Conservation (phyloP, 2,329 filamentous ascomycete genomes). For the Grosmannia huntii region DNA sequence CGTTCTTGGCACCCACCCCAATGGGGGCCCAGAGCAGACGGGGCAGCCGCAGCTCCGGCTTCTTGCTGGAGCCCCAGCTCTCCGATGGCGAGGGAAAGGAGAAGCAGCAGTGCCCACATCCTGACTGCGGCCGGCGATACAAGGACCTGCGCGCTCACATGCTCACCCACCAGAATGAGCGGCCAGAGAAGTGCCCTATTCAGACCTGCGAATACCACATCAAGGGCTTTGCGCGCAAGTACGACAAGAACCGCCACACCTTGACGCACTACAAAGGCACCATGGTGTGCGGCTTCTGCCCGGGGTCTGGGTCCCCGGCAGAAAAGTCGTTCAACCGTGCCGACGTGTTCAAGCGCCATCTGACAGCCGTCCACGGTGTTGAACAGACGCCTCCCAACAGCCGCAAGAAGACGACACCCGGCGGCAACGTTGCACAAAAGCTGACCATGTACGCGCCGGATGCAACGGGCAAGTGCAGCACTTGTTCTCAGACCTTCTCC, state of each 20-base stretch:
- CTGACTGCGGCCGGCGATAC: slow-evolving; percentile 74
- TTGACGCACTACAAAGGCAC: slow-evolving; percentile 94
- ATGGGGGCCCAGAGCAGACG: slow-evolving; percentile 37
- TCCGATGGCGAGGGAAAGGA: slow-evolving; percentile 52
- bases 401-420: slow-evolving; percentile 51
- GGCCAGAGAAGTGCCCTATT: slow-evolving; percentile 90
- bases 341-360: slow-evolving; percentile 88
- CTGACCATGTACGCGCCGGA: slow-evolving; percentile 60
- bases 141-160: slow-evolving; percentile 90
- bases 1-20: slow-evolving; percentile 34
- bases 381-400: slow-evolving; percentile 90
- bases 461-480: slow-evolving; percentile 88
- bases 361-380: slow-evolving; percentile 82
- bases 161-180: slow-evolving; percentile 82
- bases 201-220: slow-evolving; percentile 80
- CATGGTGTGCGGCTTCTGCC: slow-evolving; percentile 94
- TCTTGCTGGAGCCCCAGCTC: slow-evolving; percentile 44
- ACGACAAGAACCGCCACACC: slow-evolving; percentile 92
- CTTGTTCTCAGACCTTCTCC: slow-evolving; percentile 78
- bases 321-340: slow-evolving; percentile 95
- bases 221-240: slow-evolving; percentile 90
- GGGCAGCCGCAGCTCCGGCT: slow-evolving; percentile 52
- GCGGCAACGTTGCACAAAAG: slow-evolving; percentile 41
- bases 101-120: slow-evolving; percentile 62
- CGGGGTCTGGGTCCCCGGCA: slow-evolving; percentile 72